These are phyloP conservation scores for Ceratocystis huliohia DNA, from an alignment of 2,329 filamentous ascomycete species.

Conservation along the genomic window DNA sequence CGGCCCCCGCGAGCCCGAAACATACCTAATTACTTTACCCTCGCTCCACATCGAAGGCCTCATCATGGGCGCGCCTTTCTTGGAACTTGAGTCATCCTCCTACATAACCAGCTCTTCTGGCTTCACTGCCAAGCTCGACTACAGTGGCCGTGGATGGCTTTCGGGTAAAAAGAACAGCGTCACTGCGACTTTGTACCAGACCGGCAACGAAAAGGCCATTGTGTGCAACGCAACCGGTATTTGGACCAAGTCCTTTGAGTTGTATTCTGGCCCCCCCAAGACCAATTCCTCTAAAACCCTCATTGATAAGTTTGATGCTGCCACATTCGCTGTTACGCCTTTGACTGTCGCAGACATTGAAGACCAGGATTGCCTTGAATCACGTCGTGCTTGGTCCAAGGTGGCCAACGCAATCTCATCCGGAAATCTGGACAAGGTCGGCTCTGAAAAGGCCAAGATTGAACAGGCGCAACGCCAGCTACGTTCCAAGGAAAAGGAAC, in stretches of 20 bases:
- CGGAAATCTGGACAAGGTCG: conserved; percentile 73
- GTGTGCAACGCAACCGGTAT: conserved; percentile 77
- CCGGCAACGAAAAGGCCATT: conserved; percentile 58
- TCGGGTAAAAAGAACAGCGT: conserved; percentile 93
- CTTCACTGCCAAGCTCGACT: conserved; percentile 81
- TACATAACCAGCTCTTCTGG: conserved; percentile 80
- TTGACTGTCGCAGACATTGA: conserved; percentile 61
- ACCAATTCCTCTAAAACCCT: conserved; percentile 37
- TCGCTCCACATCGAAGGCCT: conserved; percentile 87
- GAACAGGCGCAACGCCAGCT: conserved; percentile 72
- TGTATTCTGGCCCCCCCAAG: conserved; percentile 52
- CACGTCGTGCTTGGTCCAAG: conserved; percentile 73
- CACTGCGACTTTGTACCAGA: conserved; percentile 57
- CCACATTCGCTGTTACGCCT: conserved; percentile 46
- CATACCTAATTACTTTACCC: conserved; percentile 83
- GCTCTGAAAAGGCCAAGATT: conserved; percentile 71
- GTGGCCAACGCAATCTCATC: conserved; percentile 64
- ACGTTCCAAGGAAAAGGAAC: conserved; percentile 61
- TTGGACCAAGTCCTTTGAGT: conserved; percentile 74
- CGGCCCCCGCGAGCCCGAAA: conserved; percentile 39
- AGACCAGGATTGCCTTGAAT: conserved; percentile 75
- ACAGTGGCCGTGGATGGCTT: conserved; percentile 86
- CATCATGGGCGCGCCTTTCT: conserved; percentile 72
- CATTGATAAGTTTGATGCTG: conserved; percentile 50
- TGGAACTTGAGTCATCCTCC: conserved; percentile 75